Evolutionary conservation across 1,284 basidiomycete genomes (phyloP), one percentile per base, ranked within the genome.

Genomic region (Mycena citricolor): DNA sequence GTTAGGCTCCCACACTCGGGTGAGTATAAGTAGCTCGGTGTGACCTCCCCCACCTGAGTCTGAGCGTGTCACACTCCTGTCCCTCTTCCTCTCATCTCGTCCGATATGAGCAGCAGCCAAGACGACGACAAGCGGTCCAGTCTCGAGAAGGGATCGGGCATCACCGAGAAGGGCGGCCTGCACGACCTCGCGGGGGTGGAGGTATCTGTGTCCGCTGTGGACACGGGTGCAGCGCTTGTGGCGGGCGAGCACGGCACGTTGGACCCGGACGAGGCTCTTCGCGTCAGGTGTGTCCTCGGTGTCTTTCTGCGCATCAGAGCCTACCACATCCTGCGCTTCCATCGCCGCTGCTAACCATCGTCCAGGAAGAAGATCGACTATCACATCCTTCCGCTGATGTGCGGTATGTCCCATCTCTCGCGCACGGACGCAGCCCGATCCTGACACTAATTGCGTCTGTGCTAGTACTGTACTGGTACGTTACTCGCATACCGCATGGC

Each of bases 331-430:
- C 16, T 22, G 2, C 32, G n/a, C 29, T n/a, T n/a, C n/a, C n/a
- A n/a, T n/a, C n/a, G n/a, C n/a, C n/a, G n/a, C n/a, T n/a, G n/a
- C n/a, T n/a, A n/a, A n/a, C n/a, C n/a, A n/a, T n/a, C 32, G 13
- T 32, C 29, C 37, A 86, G 84, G 58, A 70, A 73, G 45, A 88
- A 87, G 63, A 83, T 88, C 47, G 85, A 88, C 60, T 65, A 61
- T 63, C 77, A 84, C 56, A 67, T 88, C 33, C 73, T 88, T 70
- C 86, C 85, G 34, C 68, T 88, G 43, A 87, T 88, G 86, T 86
- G 84, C 61, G 65, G 85, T 86, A 58, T 58, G 84, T 78, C 4
- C 10, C 12, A 7, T n/a, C 19, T 4, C 19, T 16, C 21, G 13
- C n/a, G 14, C 24, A 26, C 4, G 17, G 19, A 26, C 10, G n/a